Conservation (phyloP, 352 stramenopile genomes). For the Phytophthora cactorum region DNA sequence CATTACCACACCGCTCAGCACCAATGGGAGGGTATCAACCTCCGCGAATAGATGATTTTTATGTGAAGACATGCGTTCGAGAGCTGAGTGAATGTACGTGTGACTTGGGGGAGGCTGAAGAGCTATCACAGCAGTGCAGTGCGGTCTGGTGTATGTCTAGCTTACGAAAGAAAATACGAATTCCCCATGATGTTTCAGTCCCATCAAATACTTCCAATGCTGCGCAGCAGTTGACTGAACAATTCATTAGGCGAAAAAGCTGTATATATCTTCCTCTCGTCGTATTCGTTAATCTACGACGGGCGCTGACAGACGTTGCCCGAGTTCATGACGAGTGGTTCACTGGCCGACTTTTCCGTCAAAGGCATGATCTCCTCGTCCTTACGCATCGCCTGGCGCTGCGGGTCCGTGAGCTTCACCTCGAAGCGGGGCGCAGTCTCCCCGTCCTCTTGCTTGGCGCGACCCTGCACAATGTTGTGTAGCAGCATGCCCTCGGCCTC, state of each 20-base stretch:
- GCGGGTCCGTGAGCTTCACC: slow-evolving; percentile 82
- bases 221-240: background rate
- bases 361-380: slow-evolving; percentile 85
- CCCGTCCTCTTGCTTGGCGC: slow-evolving; percentile 50
- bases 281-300: slow-evolving; percentile 19
- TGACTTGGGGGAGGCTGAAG: slow-evolving; percentile 7
- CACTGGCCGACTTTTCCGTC: slow-evolving; percentile 72
- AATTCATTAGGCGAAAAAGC: background rate
- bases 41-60: slow-evolving; percentile 29
- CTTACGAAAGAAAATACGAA: slow-evolving; percentile 9
- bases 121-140: background rate
- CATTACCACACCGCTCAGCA: slow-evolving; percentile 3
- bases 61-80: slow-evolving; percentile 20
- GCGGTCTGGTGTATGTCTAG: background rate
- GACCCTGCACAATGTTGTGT: slow-evolving; percentile 87
- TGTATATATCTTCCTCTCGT: slow-evolving; percentile 13
- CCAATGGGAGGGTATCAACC: slow-evolving; percentile 2
- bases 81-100: slow-evolving; percentile 14
- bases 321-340: slow-evolving; percentile 83
- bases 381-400: slow-evolving; percentile 78
- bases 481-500: slow-evolving; percentile 86
- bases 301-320: slow-evolving; percentile 79
- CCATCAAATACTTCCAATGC: background rate
- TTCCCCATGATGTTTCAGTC: background rate
- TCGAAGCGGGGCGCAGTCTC: slow-evolving; percentile 56